Base-by-base conservation (phyloP, 176 grass and related monocot genomes). In the Rhynchospora tenuis region DNA sequence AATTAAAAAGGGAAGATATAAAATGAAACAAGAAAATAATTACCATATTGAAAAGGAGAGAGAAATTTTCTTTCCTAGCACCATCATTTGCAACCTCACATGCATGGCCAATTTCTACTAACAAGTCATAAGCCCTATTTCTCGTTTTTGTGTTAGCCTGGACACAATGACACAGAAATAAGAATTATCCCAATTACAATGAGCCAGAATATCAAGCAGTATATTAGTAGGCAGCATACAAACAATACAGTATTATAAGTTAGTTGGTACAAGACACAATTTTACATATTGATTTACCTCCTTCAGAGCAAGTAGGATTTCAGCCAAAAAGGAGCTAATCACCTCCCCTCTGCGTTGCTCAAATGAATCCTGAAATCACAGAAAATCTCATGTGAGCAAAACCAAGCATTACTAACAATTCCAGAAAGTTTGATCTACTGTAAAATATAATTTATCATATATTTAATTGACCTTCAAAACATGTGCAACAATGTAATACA, bases 111-210 rank as follows among this genome's bases (percentile, higher is more conserved):
- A 98, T 93, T 95, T 95, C 86, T 59, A 98, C 94, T 84, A 98
- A 85, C 84, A 98, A 60, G 78, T 98, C 92, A 85, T 95, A 98
- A 86, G 92, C 91, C 77, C 83, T 93, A 87, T 98, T 93, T 78
- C 95, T 95, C 26, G 92, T 95, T 88, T 91, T 98, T 81, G 86
- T 98, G 85, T 98, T 98, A 59, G 84, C 89, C 95, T 98, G 87
- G 64, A 31, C 84, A 90, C 57, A 88, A 86, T 91, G 58, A 91
- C 81, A 10, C 83, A 66, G 7, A 64, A 84, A 9, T 82, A 77
- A 86, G 4, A 74, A 59, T 52, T 70, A 85, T 31, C 22, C 31
- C 1, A 76, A 59, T 9, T 60, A 33, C 60, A 80, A 81, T 16
- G 43, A 12, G 57, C 28, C 28, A 43, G 5, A 58, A 75, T 73